A percentile compares a stretch with the other conserved stretches of the same genome.
These are phyloP conservation scores for Hypoxylon sp. DNA, from an alignment of 2,329 filamentous ascomycete genomes.

Conservation along the genomic window DNA sequence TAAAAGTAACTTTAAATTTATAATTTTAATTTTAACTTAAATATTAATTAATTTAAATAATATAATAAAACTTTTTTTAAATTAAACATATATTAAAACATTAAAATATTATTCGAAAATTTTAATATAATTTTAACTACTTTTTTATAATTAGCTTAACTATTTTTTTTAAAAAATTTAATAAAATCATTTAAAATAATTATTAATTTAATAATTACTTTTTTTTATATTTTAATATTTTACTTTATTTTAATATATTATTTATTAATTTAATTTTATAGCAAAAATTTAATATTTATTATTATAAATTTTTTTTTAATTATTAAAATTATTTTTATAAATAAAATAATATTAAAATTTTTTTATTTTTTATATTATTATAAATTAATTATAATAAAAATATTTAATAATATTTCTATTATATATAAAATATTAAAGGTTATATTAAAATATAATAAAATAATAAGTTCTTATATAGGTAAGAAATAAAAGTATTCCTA, in stretches of 20 bases:
- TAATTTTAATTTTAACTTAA: constrained; percentile 14
- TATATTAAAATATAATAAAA: too few relatives aligned
- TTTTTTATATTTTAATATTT: constrained; percentile 18
- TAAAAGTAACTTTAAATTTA: constrained; percentile 4
- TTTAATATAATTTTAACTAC: constrained; percentile 11
- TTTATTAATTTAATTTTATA: constrained; percentile 21
- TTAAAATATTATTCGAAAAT: constrained; percentile 16
- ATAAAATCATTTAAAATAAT: constrained; percentile 16
- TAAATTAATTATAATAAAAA: too few relatives aligned
- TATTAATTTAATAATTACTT: constrained; percentile 11
- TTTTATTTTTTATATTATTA: too few relatives aligned
- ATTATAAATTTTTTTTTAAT: too few relatives aligned
- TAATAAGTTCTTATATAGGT: too few relatives aligned
- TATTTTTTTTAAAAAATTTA: constrained; percentile 17
- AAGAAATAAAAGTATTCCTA: too few relatives aligned
- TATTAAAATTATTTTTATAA: too few relatives aligned
- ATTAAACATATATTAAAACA: constrained; percentile 11
- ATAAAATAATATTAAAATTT: too few relatives aligned
- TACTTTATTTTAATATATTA: constrained; percentile 13
- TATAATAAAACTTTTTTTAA: constrained; percentile 2
- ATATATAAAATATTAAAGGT: too few relatives aligned
- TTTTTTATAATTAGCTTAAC: constrained; percentile 1
- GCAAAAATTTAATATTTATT: not conserved
- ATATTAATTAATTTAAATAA: constrained; percentile 7
- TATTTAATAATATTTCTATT: too few relatives aligned